Conservation (phyloP, 306 rosid genomes). For the Acacia acuminata region DNA sequence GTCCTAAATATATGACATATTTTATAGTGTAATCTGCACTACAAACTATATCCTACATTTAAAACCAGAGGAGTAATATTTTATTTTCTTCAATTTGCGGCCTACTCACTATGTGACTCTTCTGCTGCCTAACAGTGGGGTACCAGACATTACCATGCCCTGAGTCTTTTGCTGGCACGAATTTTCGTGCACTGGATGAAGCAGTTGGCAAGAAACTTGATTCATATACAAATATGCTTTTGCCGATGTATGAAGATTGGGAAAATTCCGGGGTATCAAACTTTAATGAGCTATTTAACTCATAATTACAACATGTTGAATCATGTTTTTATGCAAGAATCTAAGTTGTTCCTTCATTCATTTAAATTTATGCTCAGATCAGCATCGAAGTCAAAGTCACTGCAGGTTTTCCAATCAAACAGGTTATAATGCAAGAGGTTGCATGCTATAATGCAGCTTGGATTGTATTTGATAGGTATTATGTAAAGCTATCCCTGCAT, state of each 20-base stretch:
- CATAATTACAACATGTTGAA: background rate
- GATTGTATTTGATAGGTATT: conserved; percentile 63
- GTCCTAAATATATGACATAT: too few relatives aligned
- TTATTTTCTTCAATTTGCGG: background rate
- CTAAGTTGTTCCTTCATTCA: background rate
- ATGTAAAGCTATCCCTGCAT: background rate
- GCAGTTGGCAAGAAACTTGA: conserved; percentile 60
- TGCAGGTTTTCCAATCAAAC: conserved; percentile 62
- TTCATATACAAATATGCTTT: conserved; percentile 49
- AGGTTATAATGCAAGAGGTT: conserved; percentile 62
- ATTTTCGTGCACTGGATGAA: conserved; percentile 58
- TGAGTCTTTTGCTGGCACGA: conserved; percentile 46
- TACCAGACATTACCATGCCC: conserved; percentile 44
- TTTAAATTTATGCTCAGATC: conserved; percentile 41
- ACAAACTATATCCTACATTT: too few relatives aligned
- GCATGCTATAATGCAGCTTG: conserved; percentile 46
- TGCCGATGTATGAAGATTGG: conserved; percentile 35
- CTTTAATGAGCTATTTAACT: background rate
- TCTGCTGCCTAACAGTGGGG: conserved; percentile 49
- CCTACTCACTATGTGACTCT: background rate
- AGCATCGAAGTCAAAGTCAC: conserved; percentile 58
- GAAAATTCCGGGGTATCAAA: conserved; percentile 46
- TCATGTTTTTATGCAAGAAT: background rate
- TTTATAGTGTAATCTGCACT: too few relatives aligned
- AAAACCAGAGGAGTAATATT: background rate